Evolutionary conservation across 805 yeast species (phyloP), one percentile per base, ranked within the genome.

Genomic region (Suhomyces canberraensis): DNA sequence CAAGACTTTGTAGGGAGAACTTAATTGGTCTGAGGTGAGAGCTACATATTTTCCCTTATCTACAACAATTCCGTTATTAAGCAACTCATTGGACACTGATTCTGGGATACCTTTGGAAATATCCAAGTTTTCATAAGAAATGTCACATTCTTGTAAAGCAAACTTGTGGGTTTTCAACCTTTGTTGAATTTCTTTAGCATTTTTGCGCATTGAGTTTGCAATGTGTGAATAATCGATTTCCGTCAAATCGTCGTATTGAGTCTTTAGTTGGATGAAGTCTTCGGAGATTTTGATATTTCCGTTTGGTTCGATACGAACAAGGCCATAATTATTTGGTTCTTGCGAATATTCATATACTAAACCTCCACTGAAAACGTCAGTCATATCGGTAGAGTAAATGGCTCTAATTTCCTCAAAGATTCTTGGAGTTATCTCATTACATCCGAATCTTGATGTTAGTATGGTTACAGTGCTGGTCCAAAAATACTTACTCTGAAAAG

Each of bases 371-470:
- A 90, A 87, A 1, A 79, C 83, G 11, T 71, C 71, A 17, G 79
- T 66, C 97, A 90, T 89, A 29, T 76, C 76, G 8, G 64, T 56
- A 0, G 95, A 81, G 52, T 78, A 87, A 16, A 90, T 65, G 2
- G 86, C 69, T 14, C 67, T 69, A 17, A 88, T 76, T 55, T 90
- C 97, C 29, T 81, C 86, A 60, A 90, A 90, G 4, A 61, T 48
- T 43, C 97, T 74, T 2, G 97, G 97, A 17, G 67, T 60, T 2
- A 89, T 82, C 42, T 78, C 81, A 53, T 89, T 89, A 61, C 97
- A 89, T 4, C 97, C 97, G 62, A 60, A 67, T 36, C 63, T 58
- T 26, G 16, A 33, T 19, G 50, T 46, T 47, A 49, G 52, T 46
- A 36, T 7, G 20, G 17, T 17, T 24, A 25, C 18, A 25, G 11